These are phyloP conservation scores for Aspergillus cristatus DNA, from an alignment of 495 filamentous ascomycete genomes.

Conservation along the genomic window DNA sequence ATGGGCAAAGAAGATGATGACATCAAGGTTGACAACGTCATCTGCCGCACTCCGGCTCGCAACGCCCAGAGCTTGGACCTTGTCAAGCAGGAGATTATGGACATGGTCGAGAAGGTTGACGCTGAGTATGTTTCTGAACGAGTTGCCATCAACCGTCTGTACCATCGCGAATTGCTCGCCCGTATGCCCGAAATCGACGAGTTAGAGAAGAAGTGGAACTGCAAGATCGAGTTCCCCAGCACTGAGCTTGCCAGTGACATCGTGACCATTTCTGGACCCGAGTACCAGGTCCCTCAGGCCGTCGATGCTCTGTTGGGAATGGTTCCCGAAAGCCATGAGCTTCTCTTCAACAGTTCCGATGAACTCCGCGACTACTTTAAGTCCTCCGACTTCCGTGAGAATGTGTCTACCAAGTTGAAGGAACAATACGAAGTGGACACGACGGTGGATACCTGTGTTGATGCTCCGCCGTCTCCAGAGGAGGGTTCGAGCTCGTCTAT, in stretches of 20 bases:
- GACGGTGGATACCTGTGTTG: slow-evolving; percentile 47
- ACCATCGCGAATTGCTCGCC: slow-evolving; percentile 85
- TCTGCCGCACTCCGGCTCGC: slow-evolving; percentile 92
- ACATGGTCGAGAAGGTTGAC: slow-evolving; percentile 97
- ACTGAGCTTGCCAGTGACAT: slow-evolving; percentile 95
- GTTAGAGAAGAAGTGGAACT: slow-evolving; percentile 96
- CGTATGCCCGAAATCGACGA: slow-evolving; percentile 85
- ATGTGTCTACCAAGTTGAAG: slow-evolving; percentile 75
- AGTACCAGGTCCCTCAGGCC: slow-evolving; percentile 93
- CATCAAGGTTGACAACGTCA: slow-evolving; percentile 97
- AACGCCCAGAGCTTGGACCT: slow-evolving; percentile 95
- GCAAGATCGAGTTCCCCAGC: slow-evolving; percentile 94
- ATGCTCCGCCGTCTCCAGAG: slow-evolving; percentile 17
- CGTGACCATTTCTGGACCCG: slow-evolving; percentile 87
- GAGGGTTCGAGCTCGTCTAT: slow-evolving; percentile 28
- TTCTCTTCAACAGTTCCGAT: slow-evolving; percentile 66
- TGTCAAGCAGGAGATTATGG: slow-evolving; percentile 98
- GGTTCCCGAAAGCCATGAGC: slow-evolving; percentile 91
- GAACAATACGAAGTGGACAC: slow-evolving; percentile 85
- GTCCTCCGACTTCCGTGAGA: slow-evolving; percentile 64
- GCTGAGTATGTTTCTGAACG: slow-evolving; percentile 92
- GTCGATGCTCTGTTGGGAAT: slow-evolving; percentile 94
- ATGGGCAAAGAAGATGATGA: slow-evolving; percentile 94
- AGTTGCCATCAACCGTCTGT: slow-evolving; percentile 86
- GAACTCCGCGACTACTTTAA: slow-evolving; percentile 70